A percentile compares a stretch with the other conserved stretches of the same genome.
Evolutionary conservation across 2,329 filamentous ascomycete genomes (phyloP).

Genomic region (Aureobasidium sp.): DNA sequence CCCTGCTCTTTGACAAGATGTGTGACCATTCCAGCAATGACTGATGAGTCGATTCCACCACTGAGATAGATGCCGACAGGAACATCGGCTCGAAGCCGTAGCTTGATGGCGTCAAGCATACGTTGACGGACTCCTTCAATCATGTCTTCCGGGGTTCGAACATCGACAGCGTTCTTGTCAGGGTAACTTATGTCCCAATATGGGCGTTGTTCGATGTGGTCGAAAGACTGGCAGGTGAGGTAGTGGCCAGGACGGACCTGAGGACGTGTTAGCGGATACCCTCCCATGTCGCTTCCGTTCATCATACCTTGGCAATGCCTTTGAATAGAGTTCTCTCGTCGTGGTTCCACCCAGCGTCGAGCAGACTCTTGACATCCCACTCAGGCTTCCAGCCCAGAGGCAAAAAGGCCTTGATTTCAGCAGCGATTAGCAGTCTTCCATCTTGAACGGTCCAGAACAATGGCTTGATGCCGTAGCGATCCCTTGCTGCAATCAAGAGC

Average conservation of each 20-base stretch:
- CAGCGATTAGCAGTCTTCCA: constrained; percentile 41
- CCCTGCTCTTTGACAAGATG: constrained; percentile 44
- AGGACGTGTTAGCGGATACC: background rate
- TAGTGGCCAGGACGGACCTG: constrained; percentile 42
- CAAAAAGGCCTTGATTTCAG: constrained; percentile 50
- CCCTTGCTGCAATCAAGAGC: constrained; percentile 43
- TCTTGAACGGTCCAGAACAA: constrained; percentile 44
- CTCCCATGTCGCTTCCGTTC: background rate
- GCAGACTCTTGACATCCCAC: constrained; percentile 46
- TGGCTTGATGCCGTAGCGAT: constrained; percentile 53
- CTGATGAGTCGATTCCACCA: constrained; percentile 53
- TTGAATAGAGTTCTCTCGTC: constrained; percentile 46
- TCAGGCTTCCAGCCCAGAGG: constrained; percentile 46
- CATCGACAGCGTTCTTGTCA: constrained; percentile 42
- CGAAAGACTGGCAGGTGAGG: constrained; percentile 35
- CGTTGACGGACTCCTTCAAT: constrained; percentile 43
- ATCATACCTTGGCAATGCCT: constrained; percentile 38
- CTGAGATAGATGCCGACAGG: constrained; percentile 51
- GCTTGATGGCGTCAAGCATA: constrained; percentile 46
- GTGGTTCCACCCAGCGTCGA: constrained; percentile 38
- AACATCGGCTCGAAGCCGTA: constrained; percentile 51
- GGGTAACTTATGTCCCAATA: constrained; percentile 51
- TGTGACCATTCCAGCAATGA: constrained; percentile 50
- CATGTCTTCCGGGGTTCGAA: constrained; percentile 45
- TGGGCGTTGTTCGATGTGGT: constrained; percentile 32